A percentile compares a stretch with the other conserved stretches of the same genome.
Evolutionary conservation across 805 yeast genomes (phyloP).

Genomic region (Myxozyma vanderwaltii): DNA sequence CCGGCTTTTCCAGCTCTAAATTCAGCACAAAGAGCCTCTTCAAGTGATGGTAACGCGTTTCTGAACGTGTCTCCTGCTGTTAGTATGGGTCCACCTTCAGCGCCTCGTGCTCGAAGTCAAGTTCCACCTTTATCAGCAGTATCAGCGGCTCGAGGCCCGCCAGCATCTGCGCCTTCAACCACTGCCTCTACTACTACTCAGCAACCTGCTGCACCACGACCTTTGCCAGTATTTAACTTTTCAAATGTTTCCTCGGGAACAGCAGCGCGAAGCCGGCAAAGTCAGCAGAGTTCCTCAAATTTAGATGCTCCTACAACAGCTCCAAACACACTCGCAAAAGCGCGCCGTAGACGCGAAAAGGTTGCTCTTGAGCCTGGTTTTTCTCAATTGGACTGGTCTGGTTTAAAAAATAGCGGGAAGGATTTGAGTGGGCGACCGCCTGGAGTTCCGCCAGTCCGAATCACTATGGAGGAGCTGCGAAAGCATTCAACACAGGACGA

Average conservation of each 20-base stretch:
- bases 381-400: constrained; percentile 88
- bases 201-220: constrained; percentile 3
- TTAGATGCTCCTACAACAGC: background rate
- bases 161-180: background rate
- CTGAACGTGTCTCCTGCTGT: background rate
- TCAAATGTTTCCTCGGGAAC: background rate
- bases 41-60: background rate
- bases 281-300: background rate
- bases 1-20: constrained; percentile 25
- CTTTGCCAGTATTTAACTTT: constrained; percentile 20
- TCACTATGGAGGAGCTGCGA: constrained; percentile 57
- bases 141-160: background rate
- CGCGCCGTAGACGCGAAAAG: constrained; percentile 48
- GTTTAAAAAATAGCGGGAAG: constrained; percentile 51
- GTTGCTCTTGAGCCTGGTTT: constrained; percentile 74
- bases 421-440: constrained; percentile 48
- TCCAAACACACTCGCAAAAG: constrained; percentile 6
- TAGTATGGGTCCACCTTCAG: background rate
- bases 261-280: background rate
- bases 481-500: constrained; percentile 64
- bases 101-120: background rate
- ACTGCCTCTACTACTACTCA: background rate
- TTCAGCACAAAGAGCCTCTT: constrained; percentile 25
- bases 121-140: background rate
- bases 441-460: constrained; percentile 34